Evolutionary conservation across 768 basidiomycete species (phyloP).

Genomic region (Termitomyces titanicus): DNA sequence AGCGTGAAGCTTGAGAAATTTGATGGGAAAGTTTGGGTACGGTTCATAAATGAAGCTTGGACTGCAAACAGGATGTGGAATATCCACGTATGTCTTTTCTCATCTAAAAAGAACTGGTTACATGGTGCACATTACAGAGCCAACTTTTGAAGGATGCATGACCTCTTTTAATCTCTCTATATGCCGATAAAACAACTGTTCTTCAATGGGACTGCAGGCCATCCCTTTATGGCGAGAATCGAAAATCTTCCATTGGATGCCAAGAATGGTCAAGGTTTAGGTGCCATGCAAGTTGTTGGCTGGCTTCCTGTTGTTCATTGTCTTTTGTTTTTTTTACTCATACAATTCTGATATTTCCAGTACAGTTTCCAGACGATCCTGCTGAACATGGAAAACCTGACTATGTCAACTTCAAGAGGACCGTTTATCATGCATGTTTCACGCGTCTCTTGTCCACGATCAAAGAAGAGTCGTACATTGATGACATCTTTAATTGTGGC

Average conservation of each 20-base stretch:
- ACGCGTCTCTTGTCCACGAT: conserved; percentile 17
- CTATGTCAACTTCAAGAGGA: conserved; percentile 20
- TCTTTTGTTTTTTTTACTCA: background rate
- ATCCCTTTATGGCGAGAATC: conserved; percentile 30
- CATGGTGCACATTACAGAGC: background rate
- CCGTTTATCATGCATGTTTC: conserved; percentile 26
- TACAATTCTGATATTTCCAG: background rate
- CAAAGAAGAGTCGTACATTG: conserved; percentile 3
- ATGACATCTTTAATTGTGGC: conserved; percentile 12
- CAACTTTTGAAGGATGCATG: background rate
- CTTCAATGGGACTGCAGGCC: conserved; percentile 30
- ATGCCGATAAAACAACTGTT: conserved; percentile 35
- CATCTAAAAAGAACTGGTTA: too few species aligned
- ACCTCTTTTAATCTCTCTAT: conserved; percentile 27
- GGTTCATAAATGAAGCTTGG: too few species aligned
- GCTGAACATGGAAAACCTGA: conserved; percentile 17
- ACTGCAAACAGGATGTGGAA: too few species aligned
- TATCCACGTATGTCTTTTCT: too few species aligned
- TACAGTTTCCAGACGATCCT: conserved; percentile 19
- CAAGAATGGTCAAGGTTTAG: conserved; percentile 28
- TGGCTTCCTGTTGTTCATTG: conserved; percentile 33
- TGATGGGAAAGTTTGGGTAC: too few species aligned
- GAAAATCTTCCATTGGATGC: conserved; percentile 28
- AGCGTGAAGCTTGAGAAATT: too few species aligned
- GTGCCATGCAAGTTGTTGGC: conserved; percentile 32